phyloP scores from a whole-genome alignment of 1,284 basidiomycete genomes.

The Fomitiporia mediterranea region DNA sequence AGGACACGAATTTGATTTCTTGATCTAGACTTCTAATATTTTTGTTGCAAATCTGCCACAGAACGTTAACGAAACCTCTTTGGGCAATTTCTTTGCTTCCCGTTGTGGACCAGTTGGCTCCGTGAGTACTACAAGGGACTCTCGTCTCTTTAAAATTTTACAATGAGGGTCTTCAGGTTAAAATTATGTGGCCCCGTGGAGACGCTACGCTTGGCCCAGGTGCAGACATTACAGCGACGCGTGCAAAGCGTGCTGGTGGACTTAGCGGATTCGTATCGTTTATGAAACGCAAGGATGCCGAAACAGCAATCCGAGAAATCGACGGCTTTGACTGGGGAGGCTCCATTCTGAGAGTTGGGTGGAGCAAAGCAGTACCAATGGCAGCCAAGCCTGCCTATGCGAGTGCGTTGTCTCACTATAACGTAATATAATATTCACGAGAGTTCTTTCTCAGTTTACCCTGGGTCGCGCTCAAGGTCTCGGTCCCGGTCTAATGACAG shows the following conservation, averaged over 20 bases:
- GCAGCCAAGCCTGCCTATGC: slow-evolving; percentile 71
- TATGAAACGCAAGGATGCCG: slow-evolving; percentile 90
- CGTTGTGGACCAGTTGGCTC: slow-evolving; percentile 55
- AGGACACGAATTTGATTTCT: too few relatives aligned
- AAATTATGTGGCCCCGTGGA: slow-evolving; percentile 93
- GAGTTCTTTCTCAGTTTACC: slow-evolving; percentile 28
- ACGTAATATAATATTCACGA: slow-evolving; percentile 19
- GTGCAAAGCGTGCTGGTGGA: slow-evolving; percentile 63
- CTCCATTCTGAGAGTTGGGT: slow-evolving; percentile 78
- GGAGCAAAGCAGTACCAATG: slow-evolving; percentile 93
- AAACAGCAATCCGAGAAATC: slow-evolving; percentile 77
- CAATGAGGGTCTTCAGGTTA: slow-evolving; percentile 48
- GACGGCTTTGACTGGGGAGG: slow-evolving; percentile 94
- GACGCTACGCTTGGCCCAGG: slow-evolving; percentile 63
- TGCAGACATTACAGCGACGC: slow-evolving; percentile 65
- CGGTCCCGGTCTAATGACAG: slow-evolving; percentile 46
- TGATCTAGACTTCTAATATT: slow-evolving; percentile 79
- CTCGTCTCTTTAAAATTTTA: too few relatives aligned
- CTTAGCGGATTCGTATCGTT: slow-evolving; percentile 94
- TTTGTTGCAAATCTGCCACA: slow-evolving; percentile 89
- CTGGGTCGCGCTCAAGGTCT: slow-evolving; percentile 33
- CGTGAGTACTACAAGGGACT: slow-evolving; percentile 33
- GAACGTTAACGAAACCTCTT: slow-evolving; percentile 74
- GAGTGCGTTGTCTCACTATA: slow-evolving; percentile 44
- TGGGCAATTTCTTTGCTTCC: slow-evolving; percentile 82